Evolutionary conservation across 495 filamentous ascomycete genomes (phyloP).

Genomic region (Lasiosphaeria ovina): DNA sequence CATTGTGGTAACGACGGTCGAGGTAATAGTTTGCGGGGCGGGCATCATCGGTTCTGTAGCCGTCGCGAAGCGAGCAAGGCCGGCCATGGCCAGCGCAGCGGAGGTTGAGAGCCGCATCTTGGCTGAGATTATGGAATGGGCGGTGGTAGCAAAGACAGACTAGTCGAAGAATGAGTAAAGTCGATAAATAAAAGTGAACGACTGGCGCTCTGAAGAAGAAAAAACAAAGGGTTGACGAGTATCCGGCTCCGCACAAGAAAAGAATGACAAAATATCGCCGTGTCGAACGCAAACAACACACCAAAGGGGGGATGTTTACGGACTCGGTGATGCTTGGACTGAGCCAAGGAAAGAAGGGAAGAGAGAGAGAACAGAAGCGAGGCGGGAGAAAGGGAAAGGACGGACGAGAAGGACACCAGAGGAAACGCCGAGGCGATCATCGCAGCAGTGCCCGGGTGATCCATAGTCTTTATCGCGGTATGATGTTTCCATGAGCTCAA

Average conservation of each 20-base stretch:
- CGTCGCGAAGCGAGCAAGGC: constrained; percentile 5
- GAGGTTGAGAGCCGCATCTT: constrained; percentile 8
- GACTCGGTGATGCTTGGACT: constrained; percentile 6
- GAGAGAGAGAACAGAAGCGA: constrained; percentile 6
- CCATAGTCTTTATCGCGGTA: constrained; percentile 10
- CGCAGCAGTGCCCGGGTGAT: constrained; percentile 13
- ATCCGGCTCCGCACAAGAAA: constrained; percentile 17
- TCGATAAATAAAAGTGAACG: constrained; percentile 17
- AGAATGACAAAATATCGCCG: constrained; percentile 16
- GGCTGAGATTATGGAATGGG: neutral
- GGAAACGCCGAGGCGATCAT: constrained; percentile 18
- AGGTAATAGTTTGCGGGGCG: no score
- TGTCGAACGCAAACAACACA: constrained; percentile 11
- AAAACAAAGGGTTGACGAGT: constrained; percentile 8
- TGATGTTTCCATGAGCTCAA: constrained; percentile 5
- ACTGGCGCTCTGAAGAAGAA: constrained; percentile 19
- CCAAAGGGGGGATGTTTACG: neutral
- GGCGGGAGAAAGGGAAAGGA: constrained; percentile 7
- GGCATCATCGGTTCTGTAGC: neutral
- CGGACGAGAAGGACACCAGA: constrained; percentile 1
- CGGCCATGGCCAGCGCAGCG: constrained; percentile 13
- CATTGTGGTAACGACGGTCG: neutral
- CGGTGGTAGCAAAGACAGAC: constrained; percentile 9
- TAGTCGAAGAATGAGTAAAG: constrained; percentile 15
- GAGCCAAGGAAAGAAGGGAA: constrained; percentile 1